These are phyloP conservation scores for Asparagopsis taxiformis DNA, from an alignment of 31 red algal genomes.

Conservation along the genomic window DNA sequence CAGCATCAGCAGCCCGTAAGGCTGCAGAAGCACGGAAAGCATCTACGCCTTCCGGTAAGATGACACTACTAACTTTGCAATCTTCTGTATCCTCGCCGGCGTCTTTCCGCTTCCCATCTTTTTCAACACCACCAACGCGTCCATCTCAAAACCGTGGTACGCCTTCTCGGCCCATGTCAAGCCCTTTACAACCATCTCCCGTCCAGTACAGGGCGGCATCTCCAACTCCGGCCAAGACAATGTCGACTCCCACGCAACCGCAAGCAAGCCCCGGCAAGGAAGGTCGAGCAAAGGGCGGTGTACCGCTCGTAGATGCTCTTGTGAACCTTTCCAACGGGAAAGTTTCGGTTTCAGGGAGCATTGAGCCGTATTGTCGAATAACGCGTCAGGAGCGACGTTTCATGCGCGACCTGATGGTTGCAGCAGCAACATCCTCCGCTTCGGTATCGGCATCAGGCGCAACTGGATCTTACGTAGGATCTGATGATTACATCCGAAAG, in stretches of 20 bases:
- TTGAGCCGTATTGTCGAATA: slow-evolving; percentile 65
- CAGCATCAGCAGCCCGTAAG: slow-evolving; percentile 35
- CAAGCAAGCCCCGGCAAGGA: not conserved
- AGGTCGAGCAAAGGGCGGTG: slow-evolving; percentile 25
- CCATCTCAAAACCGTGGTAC: too few species aligned
- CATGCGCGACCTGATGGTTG: slow-evolving; percentile 68
- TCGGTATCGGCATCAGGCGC: slow-evolving; percentile 35
- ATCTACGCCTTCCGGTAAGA: slow-evolving; percentile 5
- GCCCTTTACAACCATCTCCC: too few species aligned
- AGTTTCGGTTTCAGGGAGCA: slow-evolving; percentile 37
- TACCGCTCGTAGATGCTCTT: slow-evolving; percentile 70
- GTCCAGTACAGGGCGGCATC: too few species aligned
- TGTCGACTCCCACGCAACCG: not conserved
- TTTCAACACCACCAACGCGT: too few species aligned
- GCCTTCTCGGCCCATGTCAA: too few species aligned
- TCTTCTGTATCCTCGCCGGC: not conserved
- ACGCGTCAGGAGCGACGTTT: slow-evolving; percentile 66
- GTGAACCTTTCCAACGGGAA: slow-evolving; percentile 63
- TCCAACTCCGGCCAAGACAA: too few species aligned
- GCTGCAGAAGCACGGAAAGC: slow-evolving; percentile 14
- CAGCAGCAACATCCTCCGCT: slow-evolving; percentile 32
- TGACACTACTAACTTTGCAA: not conserved
- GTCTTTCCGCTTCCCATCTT: not conserved
- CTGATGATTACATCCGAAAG: slow-evolving; percentile 78
- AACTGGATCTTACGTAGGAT: slow-evolving; percentile 53